These are phyloP conservation scores for Elsinoe ampelina DNA, from an alignment of 2,329 filamentous ascomycete species.

Conservation along the genomic window DNA sequence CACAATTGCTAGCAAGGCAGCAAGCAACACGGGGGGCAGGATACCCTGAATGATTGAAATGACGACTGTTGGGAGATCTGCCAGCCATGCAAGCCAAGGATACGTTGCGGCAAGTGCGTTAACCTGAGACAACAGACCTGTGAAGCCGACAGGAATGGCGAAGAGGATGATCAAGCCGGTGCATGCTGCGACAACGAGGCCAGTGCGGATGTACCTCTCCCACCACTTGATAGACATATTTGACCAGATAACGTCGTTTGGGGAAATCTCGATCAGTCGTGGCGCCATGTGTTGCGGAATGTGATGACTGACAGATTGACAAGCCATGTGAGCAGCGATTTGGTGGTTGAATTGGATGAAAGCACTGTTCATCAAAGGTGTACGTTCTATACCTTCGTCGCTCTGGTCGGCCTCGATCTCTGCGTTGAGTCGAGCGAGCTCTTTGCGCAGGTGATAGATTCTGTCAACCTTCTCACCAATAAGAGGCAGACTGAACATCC, in stretches of 20 bases:
- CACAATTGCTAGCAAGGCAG: conserved; percentile 68
- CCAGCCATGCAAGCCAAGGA: conserved; percentile 62
- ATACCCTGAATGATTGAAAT: conserved; percentile 73
- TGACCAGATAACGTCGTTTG: conserved; percentile 88
- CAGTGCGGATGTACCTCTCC: conserved; percentile 69
- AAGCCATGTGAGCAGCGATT: conserved; percentile 95
- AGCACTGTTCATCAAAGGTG: conserved; percentile 87
- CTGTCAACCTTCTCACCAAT: conserved; percentile 81
- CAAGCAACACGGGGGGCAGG: conserved; percentile 67
- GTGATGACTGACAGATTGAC: conserved; percentile 83
- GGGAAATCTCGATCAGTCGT: conserved; percentile 84
- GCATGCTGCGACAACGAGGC: conserved; percentile 56
- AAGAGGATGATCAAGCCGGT: conserved; percentile 73
- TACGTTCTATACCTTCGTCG: conserved; percentile 59
- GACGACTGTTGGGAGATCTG: conserved; percentile 49
- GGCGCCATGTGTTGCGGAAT: conserved; percentile 89
- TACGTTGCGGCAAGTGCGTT: conserved; percentile 57
- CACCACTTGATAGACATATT: conserved; percentile 97
- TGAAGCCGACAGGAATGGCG: conserved; percentile 84
- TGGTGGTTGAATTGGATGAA: conserved; percentile 97
- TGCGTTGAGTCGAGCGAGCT: conserved; percentile 77
- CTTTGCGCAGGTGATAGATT: conserved; percentile 80
- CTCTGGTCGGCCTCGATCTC: conserved; percentile 89
- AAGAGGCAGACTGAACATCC: conserved; percentile 53
- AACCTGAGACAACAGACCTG: conserved; percentile 71